Percentiles rank a stretch among this genome's conserved stretches.
These are phyloP conservation scores for Asterionellopsis glacialis DNA, from an alignment of 108 stramenopile genomes.

Conservation along the genomic window DNA sequence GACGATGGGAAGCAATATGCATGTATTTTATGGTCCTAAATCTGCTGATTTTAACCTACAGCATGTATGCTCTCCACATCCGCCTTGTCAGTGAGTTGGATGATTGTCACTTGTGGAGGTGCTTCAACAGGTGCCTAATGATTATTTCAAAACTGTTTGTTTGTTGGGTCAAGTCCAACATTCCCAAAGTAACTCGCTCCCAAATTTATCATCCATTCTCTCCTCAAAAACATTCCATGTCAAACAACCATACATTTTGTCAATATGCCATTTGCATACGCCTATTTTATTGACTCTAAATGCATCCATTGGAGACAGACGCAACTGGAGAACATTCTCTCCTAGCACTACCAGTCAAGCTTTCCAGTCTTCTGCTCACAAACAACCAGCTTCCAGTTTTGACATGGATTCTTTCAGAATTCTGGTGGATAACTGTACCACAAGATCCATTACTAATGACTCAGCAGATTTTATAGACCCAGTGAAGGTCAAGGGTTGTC, in stretches of 20 bases:
- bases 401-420: conserved; percentile 6
- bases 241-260: background rate
- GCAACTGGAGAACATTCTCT: background rate
- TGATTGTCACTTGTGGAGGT: no score
- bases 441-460: conserved; percentile 3
- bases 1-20: no score
- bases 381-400: background rate
- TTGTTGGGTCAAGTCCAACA: no score
- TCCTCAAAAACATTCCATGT: no score
- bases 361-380: background rate
- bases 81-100: no score
- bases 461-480: no score
- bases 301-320: background rate
- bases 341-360: background rate
- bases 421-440: conserved; percentile 1
- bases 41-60: no score
- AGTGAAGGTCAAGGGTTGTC: no score
- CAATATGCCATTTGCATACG: background rate
- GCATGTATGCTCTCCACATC: no score
- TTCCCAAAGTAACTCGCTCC: background rate
- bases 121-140: no score
- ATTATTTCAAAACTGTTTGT: no score
- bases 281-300: background rate
- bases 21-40: no score
- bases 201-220: background rate